Conservation (phyloP, 2,329 filamentous ascomycete species). For the Bertia moriformis region DNA sequence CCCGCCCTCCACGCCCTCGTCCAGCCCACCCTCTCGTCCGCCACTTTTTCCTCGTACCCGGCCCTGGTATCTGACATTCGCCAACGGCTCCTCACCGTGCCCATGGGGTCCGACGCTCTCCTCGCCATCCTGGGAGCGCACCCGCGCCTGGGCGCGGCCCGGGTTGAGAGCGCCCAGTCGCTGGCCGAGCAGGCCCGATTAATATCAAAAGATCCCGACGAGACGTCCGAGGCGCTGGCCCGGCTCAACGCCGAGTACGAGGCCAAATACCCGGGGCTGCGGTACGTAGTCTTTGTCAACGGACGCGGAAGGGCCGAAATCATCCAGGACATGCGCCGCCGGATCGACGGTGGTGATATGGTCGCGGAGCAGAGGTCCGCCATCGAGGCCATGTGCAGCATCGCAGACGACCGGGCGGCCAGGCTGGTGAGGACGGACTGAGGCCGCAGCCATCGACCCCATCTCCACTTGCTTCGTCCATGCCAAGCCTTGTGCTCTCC, state of each 20-base stretch:
- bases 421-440: too few relatives aligned
- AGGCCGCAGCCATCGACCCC: too few relatives aligned
- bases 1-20: conserved; percentile 59
- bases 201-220: conserved; percentile 34
- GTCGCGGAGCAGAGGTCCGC: conserved; percentile 56
- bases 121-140: conserved; percentile 67
- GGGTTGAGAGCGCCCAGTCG: conserved; percentile 69
- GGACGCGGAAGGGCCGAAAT: conserved; percentile 59
- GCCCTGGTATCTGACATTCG: conserved; percentile 56
- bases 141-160: conserved; percentile 68
- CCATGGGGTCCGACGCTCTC: conserved; percentile 37
- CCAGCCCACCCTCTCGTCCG: conserved; percentile 46
- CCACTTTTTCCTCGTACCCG: conserved; percentile 50
- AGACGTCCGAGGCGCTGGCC: conserved; percentile 40
- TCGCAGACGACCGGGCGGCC: conserved; percentile 63
- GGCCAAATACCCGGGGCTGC: conserved; percentile 61
- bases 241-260: conserved; percentile 68
- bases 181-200: conserved; percentile 70
- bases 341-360: conserved; percentile 57
- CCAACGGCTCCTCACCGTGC: conserved; percentile 39
- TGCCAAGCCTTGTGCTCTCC: too few relatives aligned
- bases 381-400: conserved; percentile 81
- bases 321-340: conserved; percentile 65
- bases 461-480: too few relatives aligned
- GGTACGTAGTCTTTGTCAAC: conserved; percentile 88